Base-by-base conservation (phyloP, 169 alveolate species). In the Cryptosporidium felis region DNA sequence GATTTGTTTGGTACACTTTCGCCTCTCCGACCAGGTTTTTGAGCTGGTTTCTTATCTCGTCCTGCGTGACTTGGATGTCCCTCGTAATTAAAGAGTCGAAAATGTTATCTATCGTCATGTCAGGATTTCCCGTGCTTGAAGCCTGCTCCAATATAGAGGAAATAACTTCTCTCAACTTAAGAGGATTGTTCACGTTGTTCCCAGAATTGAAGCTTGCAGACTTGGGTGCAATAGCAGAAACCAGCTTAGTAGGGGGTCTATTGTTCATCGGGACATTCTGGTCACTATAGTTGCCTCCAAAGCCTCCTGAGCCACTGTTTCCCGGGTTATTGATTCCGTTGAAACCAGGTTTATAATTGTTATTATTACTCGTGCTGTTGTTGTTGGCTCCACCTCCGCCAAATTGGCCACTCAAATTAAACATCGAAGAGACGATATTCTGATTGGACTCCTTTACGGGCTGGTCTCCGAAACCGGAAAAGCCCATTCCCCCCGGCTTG, bases 1-100 rank as follows among this genome's bases (percentile, higher is more conserved):
- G 85, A 36, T 74, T 74, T 2, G 85, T 74, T 30, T 74, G 85
- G 34, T 51, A 74, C 2, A 74, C 85, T 6, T 58, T 74, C 0
- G 85, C 85, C 32, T 74, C 85, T 6, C 85, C 66, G 18, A 74
- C 85, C 42, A 74, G 41, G 28, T 51, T 51, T 41, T 30, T 74
- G 42, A 74, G 67, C 14, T 74, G 67, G 14, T 41, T 56, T 21
- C 85, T 74, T 1, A 74, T 56, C 0, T 74, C 85, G 0, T 74
- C 85, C 36, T 74, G 85, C 8, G 59, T 74, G 1, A 38, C 67
- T 9, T 49, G 42, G 41, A 74, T 53, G 46, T 74, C 67, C 60
- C 60, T 74, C 42, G 41, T 53, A 0, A 53, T 0, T 23, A 74
- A 53, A 8, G 74, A 53, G 5, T 53, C 74, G 41, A 74, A 38